Base-by-base conservation (phyloP, 257 asterid genomes). In the Oldenlandia corymbosa region DNA sequence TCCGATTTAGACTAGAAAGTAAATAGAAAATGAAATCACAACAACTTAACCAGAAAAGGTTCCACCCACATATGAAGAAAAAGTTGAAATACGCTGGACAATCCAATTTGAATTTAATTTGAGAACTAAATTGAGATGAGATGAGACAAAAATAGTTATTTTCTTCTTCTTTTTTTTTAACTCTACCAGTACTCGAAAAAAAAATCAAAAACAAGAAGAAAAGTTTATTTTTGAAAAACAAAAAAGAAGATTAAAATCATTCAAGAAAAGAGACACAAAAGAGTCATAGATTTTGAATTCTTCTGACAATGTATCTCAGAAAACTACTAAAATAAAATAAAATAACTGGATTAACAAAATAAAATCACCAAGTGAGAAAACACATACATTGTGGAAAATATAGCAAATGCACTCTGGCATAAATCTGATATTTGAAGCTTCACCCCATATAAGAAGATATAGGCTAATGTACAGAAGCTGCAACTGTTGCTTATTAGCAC, bases 371-470 rank as follows among this genome's bases (percentile, higher is more conserved):
- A 39, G 34, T 36, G 54, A 21, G 4, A 21, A 39, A 57, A 58
- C 45, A 64, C 91, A 37, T 87, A 93, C 99, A 69, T 68, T 78
- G 76, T 93, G 99, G 78, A 93, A 93, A 46, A 93, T 87, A 78
- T 89, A 93, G 87, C 99, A 93, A 51, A 93, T 60, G 82, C 99
- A 93, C 68, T 93, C 99, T 21, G 99, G 99, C 99, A 93, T 93
- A 69, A 93, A 93, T 21, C 99, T 95, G 65, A 93, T 76, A 66
- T 93, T 93, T 65, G 99, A 93, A 76, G 97, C 97, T 89, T 93
- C 99, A 20, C 99, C 97, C 99, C 99, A 93, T 51, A 93, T 89
- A 73, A 93, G 95, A 73, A 93, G 96, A 87, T 88, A 93, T 55
- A 93, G 95, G 57, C 82, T 96, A 71, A 89, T 84, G 84, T 93